These are phyloP conservation scores for Kazachstania bromeliacearum DNA, from an alignment of 805 yeast species.

Conservation along the genomic window DNA sequence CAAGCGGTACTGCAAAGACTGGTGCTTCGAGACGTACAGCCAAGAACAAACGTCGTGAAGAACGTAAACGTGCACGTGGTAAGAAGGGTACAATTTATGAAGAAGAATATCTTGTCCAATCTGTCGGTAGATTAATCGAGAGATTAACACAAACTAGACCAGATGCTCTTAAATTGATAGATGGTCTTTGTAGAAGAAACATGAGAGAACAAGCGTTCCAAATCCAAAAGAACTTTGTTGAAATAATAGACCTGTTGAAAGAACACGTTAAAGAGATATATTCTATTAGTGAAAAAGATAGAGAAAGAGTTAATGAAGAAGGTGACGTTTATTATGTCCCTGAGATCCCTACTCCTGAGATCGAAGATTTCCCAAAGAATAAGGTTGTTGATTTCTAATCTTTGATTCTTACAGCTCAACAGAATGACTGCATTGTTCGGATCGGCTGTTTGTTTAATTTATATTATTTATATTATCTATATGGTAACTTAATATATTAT, in stretches of 20 bases:
- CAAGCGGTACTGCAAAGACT: constrained; percentile 90
- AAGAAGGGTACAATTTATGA: constrained; percentile 96
- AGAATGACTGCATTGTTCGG: not conserved
- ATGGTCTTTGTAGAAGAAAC: constrained; percentile 61
- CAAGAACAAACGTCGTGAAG: constrained; percentile 89
- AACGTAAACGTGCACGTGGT: constrained; percentile 91
- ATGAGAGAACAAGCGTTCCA: constrained; percentile 75
- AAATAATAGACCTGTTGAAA: constrained; percentile 44
- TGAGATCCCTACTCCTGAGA: constrained; percentile 62
- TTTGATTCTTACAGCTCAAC: not conserved
- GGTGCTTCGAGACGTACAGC: constrained; percentile 91
- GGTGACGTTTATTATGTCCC: constrained; percentile 75
- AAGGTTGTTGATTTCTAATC: constrained; percentile 48
- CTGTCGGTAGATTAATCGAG: constrained; percentile 80
- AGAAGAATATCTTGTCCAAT: constrained; percentile 85
- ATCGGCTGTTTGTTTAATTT: not conserved
- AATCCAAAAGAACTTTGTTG: constrained; percentile 59
- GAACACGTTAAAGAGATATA: constrained; percentile 70
- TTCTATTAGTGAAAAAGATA: constrained; percentile 69
- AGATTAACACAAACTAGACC: constrained; percentile 63
- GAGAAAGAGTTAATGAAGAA: constrained; percentile 82
- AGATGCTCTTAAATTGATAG: constrained; percentile 67
- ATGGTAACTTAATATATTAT: not conserved
- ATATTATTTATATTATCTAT: too few relatives aligned
- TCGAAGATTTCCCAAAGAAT: constrained; percentile 52